Conservation (phyloP, 164 flowering plant species). For the Nymphaea colorata region DNA sequence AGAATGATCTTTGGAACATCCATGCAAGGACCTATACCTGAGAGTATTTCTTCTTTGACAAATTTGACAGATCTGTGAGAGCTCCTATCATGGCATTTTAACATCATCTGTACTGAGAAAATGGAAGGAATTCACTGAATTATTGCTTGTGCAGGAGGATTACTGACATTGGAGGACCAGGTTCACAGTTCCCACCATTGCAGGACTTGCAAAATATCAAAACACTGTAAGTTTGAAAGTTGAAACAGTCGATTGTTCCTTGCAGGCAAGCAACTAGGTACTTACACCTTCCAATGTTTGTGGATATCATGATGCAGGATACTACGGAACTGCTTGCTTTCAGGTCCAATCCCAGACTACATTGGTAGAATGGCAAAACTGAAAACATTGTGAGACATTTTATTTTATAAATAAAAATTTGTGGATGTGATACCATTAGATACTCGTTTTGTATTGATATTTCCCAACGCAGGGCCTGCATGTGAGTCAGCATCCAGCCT, state of each 20-base stretch:
- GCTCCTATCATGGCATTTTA: neutral
- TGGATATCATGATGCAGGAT: constrained; percentile 28
- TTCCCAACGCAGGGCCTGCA: no score
- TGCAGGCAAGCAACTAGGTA: neutral
- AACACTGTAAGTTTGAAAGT: constrained; percentile 43
- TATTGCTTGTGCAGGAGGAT: constrained; percentile 48
- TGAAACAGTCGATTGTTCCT: neutral
- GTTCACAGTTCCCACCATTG: constrained; percentile 41
- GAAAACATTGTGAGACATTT: constrained; percentile 38
- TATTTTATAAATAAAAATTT: neutral
- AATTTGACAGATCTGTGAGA: constrained; percentile 52
- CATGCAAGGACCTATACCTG: constrained; percentile 78
- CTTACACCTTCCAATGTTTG: neutral
- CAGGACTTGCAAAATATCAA: constrained; percentile 20
- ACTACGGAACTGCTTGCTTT: constrained; percentile 57
- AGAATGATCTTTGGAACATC: constrained; percentile 72
- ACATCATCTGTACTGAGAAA: neutral
- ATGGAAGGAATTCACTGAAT: neutral
- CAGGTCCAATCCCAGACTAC: constrained; percentile 46
- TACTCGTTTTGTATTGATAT: neutral
- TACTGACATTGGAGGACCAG: constrained; percentile 52
- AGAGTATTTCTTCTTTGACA: constrained; percentile 33
- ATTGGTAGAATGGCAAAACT: constrained; percentile 24
- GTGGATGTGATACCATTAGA: neutral
- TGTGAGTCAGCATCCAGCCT: neutral